Conservation (phyloP, 1,284 basidiomycete genomes). For the Pseudozyma tsukubaensis region DNA sequence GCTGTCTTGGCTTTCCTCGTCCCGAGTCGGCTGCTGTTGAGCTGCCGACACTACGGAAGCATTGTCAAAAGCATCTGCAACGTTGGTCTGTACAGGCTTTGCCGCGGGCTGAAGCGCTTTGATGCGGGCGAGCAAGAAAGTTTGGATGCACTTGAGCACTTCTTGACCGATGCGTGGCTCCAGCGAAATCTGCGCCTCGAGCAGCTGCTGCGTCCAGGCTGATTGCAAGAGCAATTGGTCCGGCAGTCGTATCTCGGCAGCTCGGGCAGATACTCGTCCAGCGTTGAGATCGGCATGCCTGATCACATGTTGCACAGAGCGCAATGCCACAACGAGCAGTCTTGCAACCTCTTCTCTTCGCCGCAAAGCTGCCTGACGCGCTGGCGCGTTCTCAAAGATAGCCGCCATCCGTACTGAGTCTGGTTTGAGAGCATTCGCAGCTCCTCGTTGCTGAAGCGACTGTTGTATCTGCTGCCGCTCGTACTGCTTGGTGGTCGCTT, state of each 20-base stretch:
- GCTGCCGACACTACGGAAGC: background rate
- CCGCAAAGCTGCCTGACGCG: conserved; percentile 31
- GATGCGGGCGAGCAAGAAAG: conserved; percentile 76
- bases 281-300: conserved; percentile 72
- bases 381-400: conserved; percentile 41
- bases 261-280: background rate
- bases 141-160: conserved; percentile 75
- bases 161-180: conserved; percentile 74
- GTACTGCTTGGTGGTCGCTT: conserved; percentile 39
- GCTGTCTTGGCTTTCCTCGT: conserved; percentile 76
- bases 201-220: conserved; percentile 75
- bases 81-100: conserved; percentile 49
- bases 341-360: conserved; percentile 38
- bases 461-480: conserved; percentile 36
- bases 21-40: conserved; percentile 9
- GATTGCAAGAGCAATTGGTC: conserved; percentile 75
- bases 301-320: conserved; percentile 76
- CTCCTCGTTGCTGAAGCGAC: conserved; percentile 10
- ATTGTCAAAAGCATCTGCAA: too few relatives aligned
- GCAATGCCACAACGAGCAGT: conserved; percentile 69
- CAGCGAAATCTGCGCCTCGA: conserved; percentile 73
- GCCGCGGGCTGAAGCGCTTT: conserved; percentile 70
- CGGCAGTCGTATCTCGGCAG: conserved; percentile 72
- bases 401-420: conserved; percentile 28
- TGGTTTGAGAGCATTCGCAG: background rate